These are phyloP conservation scores for Yarrowia keelungensis DNA, from an alignment of 805 yeast genomes.

Conservation along the genomic window DNA sequence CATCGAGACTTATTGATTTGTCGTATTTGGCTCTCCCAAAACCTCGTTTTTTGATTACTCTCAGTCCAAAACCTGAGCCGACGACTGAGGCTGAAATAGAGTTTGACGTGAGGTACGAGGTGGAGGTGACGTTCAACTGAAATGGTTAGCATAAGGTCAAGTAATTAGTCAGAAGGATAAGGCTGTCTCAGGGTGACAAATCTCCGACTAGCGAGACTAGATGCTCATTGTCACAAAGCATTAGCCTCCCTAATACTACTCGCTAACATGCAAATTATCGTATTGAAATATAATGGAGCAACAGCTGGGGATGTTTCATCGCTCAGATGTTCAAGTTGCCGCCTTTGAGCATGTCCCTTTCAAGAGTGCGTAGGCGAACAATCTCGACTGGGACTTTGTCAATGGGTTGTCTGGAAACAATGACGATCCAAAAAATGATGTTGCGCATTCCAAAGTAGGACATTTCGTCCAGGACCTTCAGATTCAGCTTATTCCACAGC, in stretches of 20 bases:
- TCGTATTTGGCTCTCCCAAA: constrained; percentile 17
- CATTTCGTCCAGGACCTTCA: not conserved
- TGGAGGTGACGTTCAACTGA: too few relatives aligned
- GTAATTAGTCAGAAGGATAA: too few relatives aligned
- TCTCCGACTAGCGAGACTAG: too few relatives aligned
- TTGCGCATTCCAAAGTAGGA: constrained; percentile 24
- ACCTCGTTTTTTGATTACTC: constrained; percentile 15
- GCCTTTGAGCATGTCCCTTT: not conserved
- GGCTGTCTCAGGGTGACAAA: too few relatives aligned
- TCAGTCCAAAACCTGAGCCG: not conserved
- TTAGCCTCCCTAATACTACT: too few relatives aligned
- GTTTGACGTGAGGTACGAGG: not conserved
- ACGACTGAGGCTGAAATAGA: not conserved
- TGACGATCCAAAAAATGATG: constrained; percentile 16
- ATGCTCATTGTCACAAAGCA: too few relatives aligned
- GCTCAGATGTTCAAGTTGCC: too few relatives aligned
- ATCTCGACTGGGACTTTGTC: constrained; percentile 7
- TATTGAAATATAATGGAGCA: too few relatives aligned
- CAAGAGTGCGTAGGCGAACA: not conserved
- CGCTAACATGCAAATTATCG: too few relatives aligned
- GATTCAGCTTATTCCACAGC: constrained; percentile 6
- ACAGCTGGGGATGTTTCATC: too few relatives aligned
- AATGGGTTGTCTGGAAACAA: not conserved
- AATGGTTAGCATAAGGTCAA: too few relatives aligned
- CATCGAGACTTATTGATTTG: constrained; percentile 8